A percentile compares a stretch with the other conserved stretches of the same genome.
Evolutionary conservation across 257 asterid genomes (phyloP).

Genomic region (Ophiorrhiza pumila): DNA sequence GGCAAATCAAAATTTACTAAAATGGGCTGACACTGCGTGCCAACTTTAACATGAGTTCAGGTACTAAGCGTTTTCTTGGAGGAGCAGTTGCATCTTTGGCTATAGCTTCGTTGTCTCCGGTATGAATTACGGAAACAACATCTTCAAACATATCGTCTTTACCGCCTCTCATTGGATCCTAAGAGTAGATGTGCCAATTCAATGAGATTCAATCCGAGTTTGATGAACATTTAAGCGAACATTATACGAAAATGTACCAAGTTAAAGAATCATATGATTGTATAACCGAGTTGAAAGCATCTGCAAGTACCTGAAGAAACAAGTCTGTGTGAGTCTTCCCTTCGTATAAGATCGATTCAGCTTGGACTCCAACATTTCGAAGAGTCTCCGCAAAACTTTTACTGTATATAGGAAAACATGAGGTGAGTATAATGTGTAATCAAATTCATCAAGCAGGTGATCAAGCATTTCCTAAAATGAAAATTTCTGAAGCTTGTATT

Average conservation of each 20-base stretch:
- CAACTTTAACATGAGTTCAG: constrained; percentile 77
- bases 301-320: constrained; percentile 71
- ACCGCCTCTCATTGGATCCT: constrained; percentile 99
- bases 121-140: constrained; percentile 56
- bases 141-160: constrained; percentile 73
- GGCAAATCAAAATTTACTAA: constrained; percentile 4
- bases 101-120: constrained; percentile 68
- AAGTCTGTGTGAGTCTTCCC: constrained; percentile 95
- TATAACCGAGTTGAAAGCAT: background rate
- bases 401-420: constrained; percentile 35
- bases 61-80: constrained; percentile 79
- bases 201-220: background rate
- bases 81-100: constrained; percentile 55
- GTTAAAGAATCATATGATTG: background rate
- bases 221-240: too few relatives aligned
- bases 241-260: background rate
- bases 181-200: constrained; percentile 14
- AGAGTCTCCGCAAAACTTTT: constrained; percentile 77
- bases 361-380: constrained; percentile 63
- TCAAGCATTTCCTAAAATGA: background rate
- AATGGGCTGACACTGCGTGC: constrained; percentile 79
- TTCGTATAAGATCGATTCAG: constrained; percentile 75
- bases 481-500: background rate
- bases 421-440: background rate
- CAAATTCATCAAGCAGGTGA: constrained; percentile 2